Evolutionary conservation across 1,139 yeast genomes (phyloP), one percentile per base, ranked within the genome.

Genomic region (Suhomyces anneliseae): DNA sequence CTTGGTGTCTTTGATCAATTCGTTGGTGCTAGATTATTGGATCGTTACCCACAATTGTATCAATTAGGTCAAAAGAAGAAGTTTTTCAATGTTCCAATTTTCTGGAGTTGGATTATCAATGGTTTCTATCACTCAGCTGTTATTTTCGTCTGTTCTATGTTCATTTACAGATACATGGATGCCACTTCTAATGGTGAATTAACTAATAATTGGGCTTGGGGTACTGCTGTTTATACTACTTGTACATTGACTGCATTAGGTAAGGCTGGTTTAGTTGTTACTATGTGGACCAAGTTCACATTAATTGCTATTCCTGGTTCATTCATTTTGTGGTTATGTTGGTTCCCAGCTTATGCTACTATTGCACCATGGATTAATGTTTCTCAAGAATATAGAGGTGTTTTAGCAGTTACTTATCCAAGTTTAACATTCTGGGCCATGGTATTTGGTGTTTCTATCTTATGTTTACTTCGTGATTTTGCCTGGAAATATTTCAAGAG

Each of bases 1-100:
- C 76, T 95, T 57, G 99, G 99, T 49, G 90, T 95, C 4, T 92
- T 93, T 70, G 99, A 95, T 65, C 99, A 95, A 66, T 95, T 90
- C 72, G 90, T 95, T 39, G 85, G 90, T 54, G 96, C 98, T 26
- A 77, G 97, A 54, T 76, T 92, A 58, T 74, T 95, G 42, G 96
- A 90, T 56, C 79, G 95, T 48, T 95, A 95, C 61, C 99, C 99
- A 0, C 97, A 89, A 62, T 72, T 95, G 43, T 95, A 95, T 67
- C 88, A 85, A 59, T 73, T 93, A 42, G 99, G 99, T 6, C 98
- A 93, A 66, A 76, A 81, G 53, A 87, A 95, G 34, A 84, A 81
- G 49, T 93, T 93, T 61, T 89, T 95, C 73, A 93, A 93, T 56
- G 96, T 90, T 7, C 76, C 83, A 7, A 92, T 90, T 40, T 95